Evolutionary conservation across 352 stramenopile genomes (phyloP).

Genomic region (Pythium aphanidermatum): DNA sequence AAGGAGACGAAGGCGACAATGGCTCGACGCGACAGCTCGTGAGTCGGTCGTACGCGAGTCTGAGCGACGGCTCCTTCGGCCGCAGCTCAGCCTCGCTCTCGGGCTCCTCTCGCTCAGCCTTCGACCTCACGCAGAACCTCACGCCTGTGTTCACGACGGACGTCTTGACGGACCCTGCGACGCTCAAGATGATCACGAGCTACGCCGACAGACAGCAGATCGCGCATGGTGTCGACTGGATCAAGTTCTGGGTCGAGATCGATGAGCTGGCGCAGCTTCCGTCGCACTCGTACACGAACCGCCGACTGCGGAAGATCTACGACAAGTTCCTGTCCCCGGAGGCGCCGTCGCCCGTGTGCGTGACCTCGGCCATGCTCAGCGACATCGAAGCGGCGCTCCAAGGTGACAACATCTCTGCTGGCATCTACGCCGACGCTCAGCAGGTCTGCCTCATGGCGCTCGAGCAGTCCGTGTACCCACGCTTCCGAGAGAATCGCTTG

Average conservation of each 20-base stretch:
- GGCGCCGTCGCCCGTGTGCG: constrained; percentile 63
- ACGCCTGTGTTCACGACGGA: constrained; percentile 76
- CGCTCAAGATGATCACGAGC: constrained; percentile 65
- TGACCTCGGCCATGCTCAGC: constrained; percentile 55
- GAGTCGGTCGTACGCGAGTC: not conserved
- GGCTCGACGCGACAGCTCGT: not conserved
- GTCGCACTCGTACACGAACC: constrained; percentile 76
- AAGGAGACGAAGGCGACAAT: not conserved
- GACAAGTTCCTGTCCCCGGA: constrained; percentile 80
- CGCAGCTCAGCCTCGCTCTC: not conserved
- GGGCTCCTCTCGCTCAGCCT: constrained; percentile 9
- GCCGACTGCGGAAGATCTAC: constrained; percentile 78
- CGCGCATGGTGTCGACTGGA: constrained; percentile 45
- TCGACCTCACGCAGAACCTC: constrained; percentile 68
- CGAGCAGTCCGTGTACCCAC: constrained; percentile 68
- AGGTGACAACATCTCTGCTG: constrained; percentile 56
- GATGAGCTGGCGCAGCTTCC: constrained; percentile 66
- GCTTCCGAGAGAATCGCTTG: constrained; percentile 69
- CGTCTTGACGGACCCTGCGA: constrained; percentile 62
- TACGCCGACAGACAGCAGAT: constrained; percentile 58
- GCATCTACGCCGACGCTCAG: constrained; percentile 65
- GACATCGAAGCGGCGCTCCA: constrained; percentile 63
- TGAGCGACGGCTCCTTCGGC: constrained; percentile 8
- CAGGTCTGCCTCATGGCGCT: constrained; percentile 57
- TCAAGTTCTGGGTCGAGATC: constrained; percentile 81